Percentiles rank a stretch among this genome's conserved stretches.
phyloP scores from a whole-genome alignment of 2,329 filamentous ascomycete genomes.

The Thelonectria rubi region DNA sequence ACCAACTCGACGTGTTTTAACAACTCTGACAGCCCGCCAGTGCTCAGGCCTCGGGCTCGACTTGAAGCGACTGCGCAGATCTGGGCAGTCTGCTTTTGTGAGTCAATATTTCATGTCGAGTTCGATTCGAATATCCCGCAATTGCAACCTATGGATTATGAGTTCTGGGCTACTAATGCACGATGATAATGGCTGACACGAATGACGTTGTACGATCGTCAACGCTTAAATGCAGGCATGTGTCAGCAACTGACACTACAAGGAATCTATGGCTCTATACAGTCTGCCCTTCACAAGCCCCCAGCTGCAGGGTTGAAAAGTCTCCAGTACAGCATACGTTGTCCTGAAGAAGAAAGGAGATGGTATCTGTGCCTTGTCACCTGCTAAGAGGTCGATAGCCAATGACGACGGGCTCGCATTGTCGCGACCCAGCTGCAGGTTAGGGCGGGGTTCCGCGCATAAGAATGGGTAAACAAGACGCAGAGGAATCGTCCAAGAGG shows the following conservation, averaged over 20 bases:
- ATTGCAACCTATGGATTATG: too few relatives aligned
- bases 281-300: constrained; percentile 13
- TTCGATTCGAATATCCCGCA: too few relatives aligned
- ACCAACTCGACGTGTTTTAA: too few relatives aligned
- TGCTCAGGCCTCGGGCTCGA: too few relatives aligned
- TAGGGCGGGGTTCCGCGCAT: constrained; percentile 15
- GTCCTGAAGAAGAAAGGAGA: not conserved
- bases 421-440: constrained; percentile 16
- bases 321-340: not conserved
- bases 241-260: not conserved
- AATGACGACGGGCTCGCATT: constrained; percentile 11
- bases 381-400: constrained; percentile 19
- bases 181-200: too few relatives aligned
- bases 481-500: constrained; percentile 18
- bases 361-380: constrained; percentile 2
- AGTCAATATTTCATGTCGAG: too few relatives aligned
- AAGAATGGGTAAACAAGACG: constrained; percentile 10
- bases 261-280: not conserved
- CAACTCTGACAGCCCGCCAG: too few relatives aligned
- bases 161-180: too few relatives aligned
- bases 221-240: not conserved
- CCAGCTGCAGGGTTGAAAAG: not conserved
- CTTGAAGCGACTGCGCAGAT: too few relatives aligned
- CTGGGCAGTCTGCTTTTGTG: too few relatives aligned
- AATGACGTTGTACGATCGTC: too few relatives aligned